Evolutionary conservation across 1,284 basidiomycete genomes (phyloP), one percentile per base, ranked within the genome.

Genomic region (Trametes hirsuta): DNA sequence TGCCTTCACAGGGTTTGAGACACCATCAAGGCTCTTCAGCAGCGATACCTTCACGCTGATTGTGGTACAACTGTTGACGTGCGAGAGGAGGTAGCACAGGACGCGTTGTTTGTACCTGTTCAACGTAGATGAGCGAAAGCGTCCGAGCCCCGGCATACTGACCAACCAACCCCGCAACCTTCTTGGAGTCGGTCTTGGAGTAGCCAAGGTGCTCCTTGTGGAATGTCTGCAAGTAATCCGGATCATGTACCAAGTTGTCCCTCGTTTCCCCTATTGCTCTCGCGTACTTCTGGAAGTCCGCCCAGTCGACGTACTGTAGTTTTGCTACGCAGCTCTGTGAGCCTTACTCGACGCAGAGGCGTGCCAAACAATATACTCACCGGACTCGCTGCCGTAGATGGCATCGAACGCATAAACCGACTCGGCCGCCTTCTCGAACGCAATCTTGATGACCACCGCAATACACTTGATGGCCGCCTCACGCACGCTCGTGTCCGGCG

Each of bases 81-180:
- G 97, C 2, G 95, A 97, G 14, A 93, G 75, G 1, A 98, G 73
- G 75, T 84, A 97, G 71, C 90, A 94, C 39, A 94, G 71, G 47
- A 95, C 77, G 11, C 86, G 84, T 62, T 87, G 85, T 68, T 90
- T 93, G 74, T 90, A 88, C 56, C 91, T 94, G 57, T 41, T 58
- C 30, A 30, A 8, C 8, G 30, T 4, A 30, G 8, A 8, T 30
- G 30, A 30, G 30, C 30, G 8, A 8, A 30, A 30, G 30, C 30
- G 30, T 8, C 30, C 30, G 30, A 4, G 30, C 30, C 8, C 30
- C 5, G 0, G 8, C 8, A 8, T 30, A 4, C 30, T 4, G 8
- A 8, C 4, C 30, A 18, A 75, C 84, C 63, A 68, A 93, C 88
- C 83, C 81, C 6, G 79, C 70, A 49, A 86, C 82, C 70, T 88